A percentile compares a stretch with the other conserved stretches of the same genome.
phyloP scores from a whole-genome alignment of 2,329 filamentous ascomycete genomes.

The Zasmidium citrigriseum region DNA sequence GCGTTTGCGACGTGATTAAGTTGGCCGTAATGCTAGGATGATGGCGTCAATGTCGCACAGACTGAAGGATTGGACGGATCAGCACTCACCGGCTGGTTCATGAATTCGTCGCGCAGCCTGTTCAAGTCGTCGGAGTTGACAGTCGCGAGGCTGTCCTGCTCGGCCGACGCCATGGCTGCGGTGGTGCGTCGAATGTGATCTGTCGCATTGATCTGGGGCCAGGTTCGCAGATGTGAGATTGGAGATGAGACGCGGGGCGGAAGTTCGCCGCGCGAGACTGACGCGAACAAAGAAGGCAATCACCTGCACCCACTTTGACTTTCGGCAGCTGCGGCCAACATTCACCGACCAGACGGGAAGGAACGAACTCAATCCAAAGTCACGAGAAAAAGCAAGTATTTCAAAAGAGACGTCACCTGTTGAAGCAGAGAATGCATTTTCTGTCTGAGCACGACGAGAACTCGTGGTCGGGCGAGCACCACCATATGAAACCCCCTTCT shows the following conservation, averaged over 20 bases:
- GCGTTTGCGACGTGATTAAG: slow-evolving; percentile 11
- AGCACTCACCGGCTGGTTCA: slow-evolving; percentile 25
- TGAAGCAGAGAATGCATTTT: too few species aligned
- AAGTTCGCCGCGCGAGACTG: too few species aligned
- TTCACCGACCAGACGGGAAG: too few species aligned
- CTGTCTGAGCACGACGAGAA: too few species aligned
- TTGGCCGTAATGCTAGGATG: slow-evolving; percentile 29
- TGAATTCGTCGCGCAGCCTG: slow-evolving; percentile 11
- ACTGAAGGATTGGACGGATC: background rate
- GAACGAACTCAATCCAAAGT: too few species aligned
- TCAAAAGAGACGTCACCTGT: too few species aligned
- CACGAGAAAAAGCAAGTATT: too few species aligned
- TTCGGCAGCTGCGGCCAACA: background rate
- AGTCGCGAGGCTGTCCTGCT: slow-evolving; percentile 29
- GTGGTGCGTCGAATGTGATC: slow-evolving; percentile 1
- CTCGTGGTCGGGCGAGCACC: too few species aligned
- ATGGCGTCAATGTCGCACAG: slow-evolving; percentile 26
- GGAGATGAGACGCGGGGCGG: background rate
- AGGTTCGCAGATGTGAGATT: background rate
- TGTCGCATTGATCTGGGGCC: background rate
- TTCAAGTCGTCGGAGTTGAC: slow-evolving; percentile 3
- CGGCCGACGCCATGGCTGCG: slow-evolving; percentile 24
- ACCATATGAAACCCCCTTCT: too few species aligned
- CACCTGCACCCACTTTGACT: background rate
- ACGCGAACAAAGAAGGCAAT: too few species aligned